Conservation (phyloP, 2,329 filamentous ascomycete species). For the Cladosporium sp. region DNA sequence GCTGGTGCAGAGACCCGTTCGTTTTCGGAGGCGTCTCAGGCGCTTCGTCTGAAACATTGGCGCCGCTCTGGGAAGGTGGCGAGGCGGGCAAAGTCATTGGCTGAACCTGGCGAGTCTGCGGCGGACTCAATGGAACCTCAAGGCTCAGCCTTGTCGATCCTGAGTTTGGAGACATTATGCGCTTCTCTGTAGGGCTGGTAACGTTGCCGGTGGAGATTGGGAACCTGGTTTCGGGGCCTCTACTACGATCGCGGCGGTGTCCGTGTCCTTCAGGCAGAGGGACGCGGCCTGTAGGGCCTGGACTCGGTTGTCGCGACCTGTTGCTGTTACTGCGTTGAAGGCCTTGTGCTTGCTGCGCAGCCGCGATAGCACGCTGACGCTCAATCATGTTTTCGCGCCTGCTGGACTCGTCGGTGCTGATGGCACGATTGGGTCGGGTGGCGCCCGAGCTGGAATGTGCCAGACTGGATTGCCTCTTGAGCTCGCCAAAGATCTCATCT, state of each 20-base stretch:
- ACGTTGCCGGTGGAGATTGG: slow-evolving; percentile 57
- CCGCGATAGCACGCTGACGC: slow-evolving; percentile 70
- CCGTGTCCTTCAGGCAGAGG: slow-evolving; percentile 20
- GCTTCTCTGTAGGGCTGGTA: slow-evolving; percentile 26
- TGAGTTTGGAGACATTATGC: slow-evolving; percentile 37
- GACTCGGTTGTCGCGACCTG: slow-evolving; percentile 42
- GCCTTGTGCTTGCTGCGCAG: slow-evolving; percentile 26
- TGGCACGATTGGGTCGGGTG: slow-evolving; percentile 63
- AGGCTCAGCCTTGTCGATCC: slow-evolving; percentile 55
- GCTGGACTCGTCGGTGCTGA: slow-evolving; percentile 93
- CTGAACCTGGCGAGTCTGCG: slow-evolving; percentile 14
- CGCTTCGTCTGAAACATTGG: background rate
- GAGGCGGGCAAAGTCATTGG: slow-evolving; percentile 10
- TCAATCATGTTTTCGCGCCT: slow-evolving; percentile 92
- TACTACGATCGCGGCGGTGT: slow-evolving; percentile 77
- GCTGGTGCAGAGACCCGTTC: slow-evolving; percentile 27
- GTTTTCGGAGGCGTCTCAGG: slow-evolving; percentile 5
- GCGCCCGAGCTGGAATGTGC: slow-evolving; percentile 57
- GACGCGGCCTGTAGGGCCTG: slow-evolving; percentile 32
- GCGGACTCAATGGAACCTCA: slow-evolving; percentile 65
- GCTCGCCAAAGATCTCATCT: slow-evolving; percentile 86
- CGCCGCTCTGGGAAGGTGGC: slow-evolving; percentile 13
- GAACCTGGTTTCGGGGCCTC: slow-evolving; percentile 63
- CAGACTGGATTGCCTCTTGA: slow-evolving; percentile 80
- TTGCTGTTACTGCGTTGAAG: slow-evolving; percentile 15